Percentiles rank a stretch among this genome's conserved stretches.
phyloP scores from a whole-genome alignment of 179 eudicot species.

The Nepenthes alata region DNA sequence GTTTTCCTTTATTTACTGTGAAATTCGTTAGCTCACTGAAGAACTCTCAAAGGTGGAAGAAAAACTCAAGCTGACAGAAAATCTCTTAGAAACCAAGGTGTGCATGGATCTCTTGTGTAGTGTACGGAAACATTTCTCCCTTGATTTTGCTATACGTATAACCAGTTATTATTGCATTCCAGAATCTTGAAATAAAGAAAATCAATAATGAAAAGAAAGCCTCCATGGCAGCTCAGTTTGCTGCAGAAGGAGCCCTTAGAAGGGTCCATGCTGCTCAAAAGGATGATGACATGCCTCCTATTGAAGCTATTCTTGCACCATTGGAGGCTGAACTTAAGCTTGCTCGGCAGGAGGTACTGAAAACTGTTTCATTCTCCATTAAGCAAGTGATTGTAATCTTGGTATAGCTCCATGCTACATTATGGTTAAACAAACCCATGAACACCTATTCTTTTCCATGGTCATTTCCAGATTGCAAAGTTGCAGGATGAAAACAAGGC shows the following conservation, averaged over 20 bases:
- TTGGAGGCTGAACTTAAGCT: constrained; percentile 92
- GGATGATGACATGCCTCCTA: constrained; percentile 98
- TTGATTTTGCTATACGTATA: background rate
- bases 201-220: constrained; percentile 94
- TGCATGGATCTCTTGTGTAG: constrained; percentile 8
- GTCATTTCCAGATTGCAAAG: constrained; percentile 59
- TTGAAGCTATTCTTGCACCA: constrained; percentile 94
- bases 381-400: background rate
- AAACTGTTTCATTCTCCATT: background rate
- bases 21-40: constrained; percentile 49
- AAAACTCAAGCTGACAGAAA: constrained; percentile 82
- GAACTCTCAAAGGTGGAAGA: constrained; percentile 69
- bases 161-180: constrained; percentile 9
- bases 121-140: background rate
- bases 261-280: constrained; percentile 96
- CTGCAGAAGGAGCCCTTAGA: constrained; percentile 92
- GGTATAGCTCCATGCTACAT: too few species aligned
- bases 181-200: constrained; percentile 91
- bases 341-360: constrained; percentile 70
- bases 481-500: constrained; percentile 94
- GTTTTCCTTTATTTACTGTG: too few species aligned
- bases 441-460: background rate
- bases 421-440: background rate
- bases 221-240: constrained; percentile 98
- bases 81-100: constrained; percentile 84